phyloP scores from a whole-genome alignment of 1,284 basidiomycete species.

The Limonomyces culmigenus region DNA sequence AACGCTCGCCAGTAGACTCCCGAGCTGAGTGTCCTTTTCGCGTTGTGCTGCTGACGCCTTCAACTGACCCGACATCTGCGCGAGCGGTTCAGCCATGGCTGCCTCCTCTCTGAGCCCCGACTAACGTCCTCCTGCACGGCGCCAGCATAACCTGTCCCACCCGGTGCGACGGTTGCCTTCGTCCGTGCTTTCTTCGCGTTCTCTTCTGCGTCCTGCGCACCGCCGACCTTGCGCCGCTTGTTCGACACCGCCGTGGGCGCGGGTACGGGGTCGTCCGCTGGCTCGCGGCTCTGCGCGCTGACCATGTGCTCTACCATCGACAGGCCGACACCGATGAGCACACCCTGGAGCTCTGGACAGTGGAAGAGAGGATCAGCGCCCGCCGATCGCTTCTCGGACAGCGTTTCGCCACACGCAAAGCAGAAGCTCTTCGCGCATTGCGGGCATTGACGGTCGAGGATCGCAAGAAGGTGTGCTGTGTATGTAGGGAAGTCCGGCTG shows the following conservation, averaged over 20 bases:
- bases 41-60: not conserved
- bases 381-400: constrained; percentile 21
- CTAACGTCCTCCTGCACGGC: constrained; percentile 66
- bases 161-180: constrained; percentile 17
- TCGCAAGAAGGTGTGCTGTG: constrained; percentile 39
- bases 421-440: constrained; percentile 56
- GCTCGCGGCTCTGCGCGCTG: constrained; percentile 31
- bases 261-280: constrained; percentile 7
- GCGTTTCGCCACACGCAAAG: constrained; percentile 69
- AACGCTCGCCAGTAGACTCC: constrained; percentile 47
- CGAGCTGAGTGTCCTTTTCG: constrained; percentile 28
- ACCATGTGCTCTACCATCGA: constrained; percentile 62
- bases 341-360: constrained; percentile 75
- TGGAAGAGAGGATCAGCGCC: constrained; percentile 54
- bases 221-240: constrained; percentile 19
- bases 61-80: not conserved
- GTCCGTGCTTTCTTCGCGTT: constrained; percentile 21
- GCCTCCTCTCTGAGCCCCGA: no score
- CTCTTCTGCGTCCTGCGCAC: constrained; percentile 14
- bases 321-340: constrained; percentile 72
- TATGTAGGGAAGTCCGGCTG: constrained; percentile 62
- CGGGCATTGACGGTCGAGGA: constrained; percentile 44
- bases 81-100: not conserved
- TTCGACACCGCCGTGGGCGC: constrained; percentile 7
- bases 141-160: constrained; percentile 77